A percentile compares a stretch with the other conserved stretches of the same genome.
phyloP scores from a whole-genome alignment of 441 rosid genomes.

The Populus trichocarpa region DNA sequence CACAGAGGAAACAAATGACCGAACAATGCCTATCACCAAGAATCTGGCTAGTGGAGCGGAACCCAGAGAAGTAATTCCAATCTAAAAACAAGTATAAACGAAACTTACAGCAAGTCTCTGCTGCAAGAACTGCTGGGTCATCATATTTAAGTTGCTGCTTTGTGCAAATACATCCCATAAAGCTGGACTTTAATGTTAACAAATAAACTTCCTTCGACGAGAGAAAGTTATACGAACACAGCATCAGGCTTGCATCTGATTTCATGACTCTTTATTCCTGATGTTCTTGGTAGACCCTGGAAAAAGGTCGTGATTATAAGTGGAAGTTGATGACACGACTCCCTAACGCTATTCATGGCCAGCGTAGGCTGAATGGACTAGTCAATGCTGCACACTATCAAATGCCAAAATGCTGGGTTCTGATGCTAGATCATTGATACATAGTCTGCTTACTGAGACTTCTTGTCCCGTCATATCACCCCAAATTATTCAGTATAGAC shows the following conservation, averaged over 20 bases:
- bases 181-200: not conserved
- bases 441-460: not conserved
- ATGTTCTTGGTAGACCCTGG: not conserved
- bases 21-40: not conserved
- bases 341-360: not conserved
- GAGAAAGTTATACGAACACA: not conserved
- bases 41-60: not conserved
- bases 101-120: slow-evolving; percentile 51
- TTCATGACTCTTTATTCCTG: not conserved
- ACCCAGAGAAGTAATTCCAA: not conserved
- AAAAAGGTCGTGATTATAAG: too few species aligned
- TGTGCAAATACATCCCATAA: slow-evolving; percentile 39
- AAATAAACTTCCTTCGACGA: not conserved
- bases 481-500: not conserved
- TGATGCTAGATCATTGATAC: not conserved
- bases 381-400: not conserved
- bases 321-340: too few species aligned
- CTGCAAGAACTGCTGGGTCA: slow-evolving; percentile 49
- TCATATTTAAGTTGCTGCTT: slow-evolving; percentile 38
- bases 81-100: not conserved
- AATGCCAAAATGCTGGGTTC: not conserved
- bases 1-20: not conserved
- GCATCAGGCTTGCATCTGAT: not conserved
- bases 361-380: not conserved
- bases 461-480: not conserved